A percentile compares a stretch with the other conserved stretches of the same genome.
These are phyloP conservation scores for Candida michaelii DNA, from an alignment of 805 yeast species.

Conservation along the genomic window DNA sequence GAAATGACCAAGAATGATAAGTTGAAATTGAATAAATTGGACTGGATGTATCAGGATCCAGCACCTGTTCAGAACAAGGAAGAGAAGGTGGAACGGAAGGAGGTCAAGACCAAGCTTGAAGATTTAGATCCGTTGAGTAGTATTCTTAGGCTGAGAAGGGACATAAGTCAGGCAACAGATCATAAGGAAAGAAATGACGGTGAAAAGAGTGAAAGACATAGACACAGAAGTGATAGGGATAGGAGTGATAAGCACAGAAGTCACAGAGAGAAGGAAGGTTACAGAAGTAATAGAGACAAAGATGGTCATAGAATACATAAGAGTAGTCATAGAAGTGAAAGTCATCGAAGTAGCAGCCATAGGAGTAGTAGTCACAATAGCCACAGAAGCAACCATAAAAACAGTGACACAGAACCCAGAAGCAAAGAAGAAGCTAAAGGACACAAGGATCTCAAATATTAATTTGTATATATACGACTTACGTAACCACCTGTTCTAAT, in stretches of 20 bases:
- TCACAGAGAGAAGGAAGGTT: too few relatives aligned
- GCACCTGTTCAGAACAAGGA: conserved; percentile 1
- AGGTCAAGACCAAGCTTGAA: neutral
- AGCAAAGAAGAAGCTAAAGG: neutral
- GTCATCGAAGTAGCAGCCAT: neutral
- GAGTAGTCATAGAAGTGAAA: conserved; percentile 5
- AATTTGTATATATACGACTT: conserved; percentile 2
- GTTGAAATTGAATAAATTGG: conserved; percentile 50
- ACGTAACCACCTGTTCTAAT: conserved; percentile 9
- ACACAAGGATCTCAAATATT: neutral
- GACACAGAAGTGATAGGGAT: conserved; percentile 1
- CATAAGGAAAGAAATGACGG: neutral
- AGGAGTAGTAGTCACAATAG: conserved; percentile 5
- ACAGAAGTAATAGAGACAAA: too few relatives aligned
- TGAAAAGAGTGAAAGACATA: neutral
- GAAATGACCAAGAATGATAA: conserved; percentile 32
- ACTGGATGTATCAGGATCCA: conserved; percentile 84
- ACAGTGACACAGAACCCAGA: conserved; percentile 2
- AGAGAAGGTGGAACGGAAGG: neutral
- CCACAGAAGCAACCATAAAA: conserved; percentile 3
- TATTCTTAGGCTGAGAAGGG: neutral
- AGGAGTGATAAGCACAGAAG: neutral
- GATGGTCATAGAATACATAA: too few relatives aligned
- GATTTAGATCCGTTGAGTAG: conserved; percentile 12
- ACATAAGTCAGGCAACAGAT: neutral